Evolutionary conservation across 129 eudicot species (phyloP).

Genomic region (Ambrosia artemisiifolia): DNA sequence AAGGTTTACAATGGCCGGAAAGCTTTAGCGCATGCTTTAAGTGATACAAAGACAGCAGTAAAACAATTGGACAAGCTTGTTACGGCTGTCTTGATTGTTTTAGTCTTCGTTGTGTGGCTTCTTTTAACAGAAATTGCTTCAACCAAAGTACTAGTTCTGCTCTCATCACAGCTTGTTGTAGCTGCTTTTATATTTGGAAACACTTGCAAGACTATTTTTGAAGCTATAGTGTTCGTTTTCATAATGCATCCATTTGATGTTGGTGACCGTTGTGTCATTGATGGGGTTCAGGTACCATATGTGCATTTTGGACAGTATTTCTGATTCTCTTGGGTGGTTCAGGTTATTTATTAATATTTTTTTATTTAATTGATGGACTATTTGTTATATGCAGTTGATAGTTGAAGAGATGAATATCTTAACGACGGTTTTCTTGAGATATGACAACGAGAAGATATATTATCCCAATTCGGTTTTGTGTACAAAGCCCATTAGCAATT

Average conservation of each 20-base stretch:
- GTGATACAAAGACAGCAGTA: conserved; percentile 89
- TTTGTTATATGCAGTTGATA: conserved; percentile 52
- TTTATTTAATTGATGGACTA: too few species aligned
- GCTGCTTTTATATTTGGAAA: conserved; percentile 91
- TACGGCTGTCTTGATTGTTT: conserved; percentile 42
- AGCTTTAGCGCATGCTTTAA: conserved; percentile 76
- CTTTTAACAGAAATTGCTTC: conserved; percentile 71
- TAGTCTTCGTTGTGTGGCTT: conserved; percentile 65
- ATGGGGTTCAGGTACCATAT: conserved; percentile 74
- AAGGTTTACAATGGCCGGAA: conserved; percentile 75
- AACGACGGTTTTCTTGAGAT: conserved; percentile 69
- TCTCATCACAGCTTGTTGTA: conserved; percentile 88
- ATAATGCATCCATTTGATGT: conserved; percentile 97
- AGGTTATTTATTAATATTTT: too few species aligned
- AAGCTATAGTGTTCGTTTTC: conserved; percentile 88
- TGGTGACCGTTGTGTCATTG: conserved; percentile 88
- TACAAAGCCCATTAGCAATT: conserved; percentile 84
- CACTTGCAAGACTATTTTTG: conserved; percentile 90
- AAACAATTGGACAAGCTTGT: conserved; percentile 72
- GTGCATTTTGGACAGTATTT: too few species aligned
- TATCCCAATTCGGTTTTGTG: conserved; percentile 82
- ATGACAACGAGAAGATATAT: conserved; percentile 72
- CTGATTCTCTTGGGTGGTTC: too few species aligned
- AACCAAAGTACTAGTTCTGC: conserved; percentile 74
- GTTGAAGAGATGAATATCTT: conserved; percentile 96